Conservation (phyloP, 805 yeast species). For the Ogataea naganishii region DNA sequence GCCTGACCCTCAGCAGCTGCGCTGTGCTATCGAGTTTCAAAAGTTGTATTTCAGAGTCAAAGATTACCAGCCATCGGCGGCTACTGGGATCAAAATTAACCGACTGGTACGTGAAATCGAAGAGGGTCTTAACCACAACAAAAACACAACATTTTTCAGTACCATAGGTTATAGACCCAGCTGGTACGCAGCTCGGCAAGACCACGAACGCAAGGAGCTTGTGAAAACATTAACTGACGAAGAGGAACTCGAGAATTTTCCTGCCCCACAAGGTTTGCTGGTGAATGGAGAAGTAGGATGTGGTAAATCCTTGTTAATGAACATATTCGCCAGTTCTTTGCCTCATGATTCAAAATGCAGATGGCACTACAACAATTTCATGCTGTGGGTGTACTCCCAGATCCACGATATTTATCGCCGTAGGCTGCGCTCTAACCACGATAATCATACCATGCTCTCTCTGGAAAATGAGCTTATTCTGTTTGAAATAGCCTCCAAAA, state of each 20-base stretch:
- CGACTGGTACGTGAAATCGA: conserved; percentile 26
- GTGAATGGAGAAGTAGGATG: conserved; percentile 65
- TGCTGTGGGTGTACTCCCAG: conserved; percentile 57
- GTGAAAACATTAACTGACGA: conserved; percentile 48
- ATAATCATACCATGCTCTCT: conserved; percentile 23
- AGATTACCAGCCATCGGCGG: conserved; percentile 50
- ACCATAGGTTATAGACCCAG: conserved; percentile 21
- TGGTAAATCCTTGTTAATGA: conserved; percentile 69
- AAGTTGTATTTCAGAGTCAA: conserved; percentile 47
- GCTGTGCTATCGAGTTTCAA: conserved; percentile 56
- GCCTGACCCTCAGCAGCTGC: conserved; percentile 50
- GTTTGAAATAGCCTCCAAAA: conserved; percentile 57
- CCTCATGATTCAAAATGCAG: conserved; percentile 58
- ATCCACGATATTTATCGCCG: conserved; percentile 47
- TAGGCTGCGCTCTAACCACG: conserved; percentile 23
- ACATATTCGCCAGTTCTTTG: conserved; percentile 56
- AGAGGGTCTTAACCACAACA: conserved; percentile 10
- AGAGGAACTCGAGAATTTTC: conserved; percentile 43
- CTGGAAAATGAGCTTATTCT: conserved; percentile 56
- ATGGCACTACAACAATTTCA: conserved; percentile 66
- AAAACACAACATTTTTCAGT: conserved; percentile 17
- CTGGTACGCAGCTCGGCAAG: conserved; percentile 12
- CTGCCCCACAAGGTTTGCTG: conserved; percentile 57
- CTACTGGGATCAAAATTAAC: conserved; percentile 34
- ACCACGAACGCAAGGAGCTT: conserved; percentile 24